Conservation (phyloP, 2,329 filamentous ascomycete species). For the Arthrobotrys entomopaga region DNA sequence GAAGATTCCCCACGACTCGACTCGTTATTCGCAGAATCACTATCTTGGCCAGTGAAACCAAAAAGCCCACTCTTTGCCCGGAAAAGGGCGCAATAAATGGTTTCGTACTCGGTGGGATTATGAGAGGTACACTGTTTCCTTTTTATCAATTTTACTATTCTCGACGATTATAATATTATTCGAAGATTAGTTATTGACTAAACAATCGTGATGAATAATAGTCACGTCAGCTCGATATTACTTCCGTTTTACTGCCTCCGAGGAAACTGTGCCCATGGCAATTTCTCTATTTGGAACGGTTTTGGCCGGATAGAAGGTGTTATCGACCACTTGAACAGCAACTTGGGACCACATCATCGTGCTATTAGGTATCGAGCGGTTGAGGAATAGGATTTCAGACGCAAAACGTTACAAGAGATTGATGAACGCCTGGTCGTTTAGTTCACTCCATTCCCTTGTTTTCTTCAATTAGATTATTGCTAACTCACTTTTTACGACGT, state of each 20-base stretch:
- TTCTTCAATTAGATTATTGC: neutral
- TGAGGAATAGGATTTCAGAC: slow-evolving; percentile 25
- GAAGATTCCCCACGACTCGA: slow-evolving; percentile 1
- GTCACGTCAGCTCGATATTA: slow-evolving; percentile 18
- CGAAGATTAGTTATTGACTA: neutral
- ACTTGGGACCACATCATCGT: slow-evolving; percentile 7
- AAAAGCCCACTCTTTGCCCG: slow-evolving; percentile 1
- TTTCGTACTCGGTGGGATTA: slow-evolving; percentile 8
- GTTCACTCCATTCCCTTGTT: neutral
- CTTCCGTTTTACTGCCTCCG: slow-evolving; percentile 25
- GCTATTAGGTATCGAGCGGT: slow-evolving; percentile 10
- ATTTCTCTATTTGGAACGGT: slow-evolving; percentile 7
- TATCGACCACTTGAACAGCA: slow-evolving; percentile 14
- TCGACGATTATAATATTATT: neutral
- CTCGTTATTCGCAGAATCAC: neutral
- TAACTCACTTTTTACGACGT: neutral
- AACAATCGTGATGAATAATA: neutral
- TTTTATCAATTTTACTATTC: neutral
- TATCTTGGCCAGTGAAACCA: neutral
- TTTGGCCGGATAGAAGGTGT: slow-evolving; percentile 24
- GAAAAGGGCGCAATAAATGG: slow-evolving; percentile 2
- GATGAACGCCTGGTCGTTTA: neutral
- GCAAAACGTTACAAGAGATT: slow-evolving; percentile 1
- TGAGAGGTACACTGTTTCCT: slow-evolving; percentile 3
- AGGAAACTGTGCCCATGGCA: slow-evolving; percentile 13